Base-by-base conservation (phyloP, 2,329 filamentous ascomycete genomes). In the Dactylella cylindrospora region DNA sequence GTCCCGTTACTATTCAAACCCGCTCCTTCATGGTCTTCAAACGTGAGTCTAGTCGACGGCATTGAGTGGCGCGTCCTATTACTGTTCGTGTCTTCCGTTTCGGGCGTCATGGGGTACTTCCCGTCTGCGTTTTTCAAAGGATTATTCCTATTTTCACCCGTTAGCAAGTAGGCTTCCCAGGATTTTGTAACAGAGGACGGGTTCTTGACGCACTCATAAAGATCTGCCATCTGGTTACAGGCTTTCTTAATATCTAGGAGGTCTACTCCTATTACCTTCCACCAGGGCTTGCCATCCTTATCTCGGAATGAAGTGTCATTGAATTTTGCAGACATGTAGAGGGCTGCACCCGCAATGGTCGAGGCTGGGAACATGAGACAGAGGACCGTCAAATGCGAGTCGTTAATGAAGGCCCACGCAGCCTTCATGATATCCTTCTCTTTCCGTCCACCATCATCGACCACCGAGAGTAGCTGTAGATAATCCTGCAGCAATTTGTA, bases 401-500 rank as follows among this genome's bases (percentile, higher is more conserved):
- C 93, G 71, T 94, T 96, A 65, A 95, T 83, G 70, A 96, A 97
- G 0, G 89, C 86, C 90, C 93, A 97, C 0, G 89, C 86, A 0
- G 87, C 83, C 73, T 95, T 90, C 51, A 91, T 82, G 23, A 97
- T 75, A 50, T 80, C 76, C 73, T 91, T 91, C 74, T 87, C 69
- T 91, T 84, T 59, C 88, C 83, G 40, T 80, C 79, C 64, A 93
- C 81, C 70, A 81, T 84, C 49, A 83, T 82, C 25, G 95, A 80
- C 57, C 6, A 62, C 43, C 3, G 50, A 43, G 13, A 62, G 53
- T 13, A 49, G 23, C 32, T 54, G 49, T 19, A 62, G 43, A 70
- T 90, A 84, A 52, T 91, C 83, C 73, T 88, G 93, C 22, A 97
- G 81, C 57, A 85, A 82, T 57, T 85, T 84, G 72, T 97, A 93